phyloP scores from a whole-genome alignment of 495 filamentous ascomycete species.

The Aspergillus ellipticus region DNA sequence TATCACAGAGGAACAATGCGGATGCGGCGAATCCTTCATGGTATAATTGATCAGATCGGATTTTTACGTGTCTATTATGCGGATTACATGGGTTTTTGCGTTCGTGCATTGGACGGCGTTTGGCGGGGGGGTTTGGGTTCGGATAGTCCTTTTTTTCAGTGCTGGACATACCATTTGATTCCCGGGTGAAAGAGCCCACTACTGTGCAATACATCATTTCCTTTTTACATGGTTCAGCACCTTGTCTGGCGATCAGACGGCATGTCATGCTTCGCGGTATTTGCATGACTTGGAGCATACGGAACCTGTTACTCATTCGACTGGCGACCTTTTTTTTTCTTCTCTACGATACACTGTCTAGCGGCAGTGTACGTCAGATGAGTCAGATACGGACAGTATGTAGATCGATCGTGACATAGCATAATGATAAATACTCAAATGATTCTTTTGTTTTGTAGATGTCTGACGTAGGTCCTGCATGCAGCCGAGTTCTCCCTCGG shows the following conservation, averaged over 20 bases:
- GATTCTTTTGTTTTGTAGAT: no score
- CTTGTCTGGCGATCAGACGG: background rate
- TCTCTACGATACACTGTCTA: no score
- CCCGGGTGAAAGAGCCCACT: slow-evolving; percentile 26
- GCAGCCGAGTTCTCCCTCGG: no score
- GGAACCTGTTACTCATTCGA: background rate
- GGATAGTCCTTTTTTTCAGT: slow-evolving; percentile 12
- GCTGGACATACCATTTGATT: slow-evolving; percentile 34
- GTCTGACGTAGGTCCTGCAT: no score
- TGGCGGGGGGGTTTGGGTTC: slow-evolving; percentile 14
- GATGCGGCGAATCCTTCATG: slow-evolving; percentile 97
- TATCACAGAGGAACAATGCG: slow-evolving; percentile 83
- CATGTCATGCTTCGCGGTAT: background rate
- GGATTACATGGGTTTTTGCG: slow-evolving; percentile 10
- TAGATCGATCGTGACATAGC: no score
- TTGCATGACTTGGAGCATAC: background rate
- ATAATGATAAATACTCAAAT: no score
- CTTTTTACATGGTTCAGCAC: slow-evolving; percentile 1
- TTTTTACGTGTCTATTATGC: slow-evolving; percentile 14
- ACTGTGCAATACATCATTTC: slow-evolving; percentile 15
- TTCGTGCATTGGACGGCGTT: slow-evolving; percentile 47
- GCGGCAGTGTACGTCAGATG: no score
- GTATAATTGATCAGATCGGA: slow-evolving; percentile 42
- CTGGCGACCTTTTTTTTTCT: background rate
- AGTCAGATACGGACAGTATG: no score